These are phyloP conservation scores for Dothistroma pini DNA, from an alignment of 2,329 filamentous ascomycete genomes.

Conservation along the genomic window DNA sequence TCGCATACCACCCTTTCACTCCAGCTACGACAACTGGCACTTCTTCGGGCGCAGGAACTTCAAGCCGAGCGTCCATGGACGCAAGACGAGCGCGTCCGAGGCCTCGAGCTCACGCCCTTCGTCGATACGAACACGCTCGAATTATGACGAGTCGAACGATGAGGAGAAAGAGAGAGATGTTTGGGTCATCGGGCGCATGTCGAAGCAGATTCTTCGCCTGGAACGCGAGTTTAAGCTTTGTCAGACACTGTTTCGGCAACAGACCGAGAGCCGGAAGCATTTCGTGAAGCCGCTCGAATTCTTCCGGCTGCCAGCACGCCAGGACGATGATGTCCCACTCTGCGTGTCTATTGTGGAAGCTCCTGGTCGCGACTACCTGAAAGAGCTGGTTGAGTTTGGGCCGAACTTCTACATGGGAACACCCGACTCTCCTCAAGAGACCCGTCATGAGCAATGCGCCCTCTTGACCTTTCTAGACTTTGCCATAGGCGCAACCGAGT, in stretches of 20 bases:
- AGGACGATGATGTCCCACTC: conserved; percentile 66
- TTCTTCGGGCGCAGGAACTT: conserved; percentile 42
- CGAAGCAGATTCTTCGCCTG: conserved; percentile 74
- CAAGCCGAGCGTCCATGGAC: conserved; percentile 40
- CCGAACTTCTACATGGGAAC: conserved; percentile 50
- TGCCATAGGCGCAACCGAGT: conserved; percentile 81
- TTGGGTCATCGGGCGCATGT: conserved; percentile 75
- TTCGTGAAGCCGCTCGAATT: conserved; percentile 80
- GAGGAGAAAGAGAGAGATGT: conserved; percentile 29
- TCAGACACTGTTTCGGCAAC: conserved; percentile 58
- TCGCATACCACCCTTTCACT: conserved; percentile 44
- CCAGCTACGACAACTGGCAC: conserved; percentile 80
- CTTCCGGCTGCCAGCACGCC: conserved; percentile 63
- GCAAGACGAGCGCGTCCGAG: conserved; percentile 40
- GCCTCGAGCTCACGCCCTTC: conserved; percentile 21
- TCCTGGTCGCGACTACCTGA: conserved; percentile 69
- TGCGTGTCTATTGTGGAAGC: conserved; percentile 78
- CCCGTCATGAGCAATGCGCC: conserved; percentile 28
- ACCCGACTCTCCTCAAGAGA: conserved; percentile 23
- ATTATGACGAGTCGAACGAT: conserved; percentile 27
- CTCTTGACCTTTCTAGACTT: conserved; percentile 82
- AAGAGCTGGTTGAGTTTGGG: conserved; percentile 69
- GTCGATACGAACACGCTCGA: conserved; percentile 26
- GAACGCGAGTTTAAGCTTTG: conserved; percentile 84
- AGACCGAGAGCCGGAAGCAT: conserved; percentile 59